phyloP scores from a whole-genome alignment of 345 rosid genomes.

The Pugionium dolabratum region DNA sequence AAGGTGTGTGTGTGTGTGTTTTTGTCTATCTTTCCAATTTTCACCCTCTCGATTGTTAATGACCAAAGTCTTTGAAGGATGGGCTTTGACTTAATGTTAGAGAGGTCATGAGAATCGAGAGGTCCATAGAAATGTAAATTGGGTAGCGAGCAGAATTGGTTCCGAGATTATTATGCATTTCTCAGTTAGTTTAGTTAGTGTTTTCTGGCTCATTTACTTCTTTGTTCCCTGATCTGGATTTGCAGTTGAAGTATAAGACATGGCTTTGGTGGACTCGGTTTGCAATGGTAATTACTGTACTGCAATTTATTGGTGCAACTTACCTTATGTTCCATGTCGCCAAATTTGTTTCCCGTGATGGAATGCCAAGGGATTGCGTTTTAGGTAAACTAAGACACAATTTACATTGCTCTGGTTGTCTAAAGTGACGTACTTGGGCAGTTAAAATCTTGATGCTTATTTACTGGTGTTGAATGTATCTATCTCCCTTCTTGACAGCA shows the following conservation, averaged over 20 bases:
- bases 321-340: slow-evolving; percentile 58
- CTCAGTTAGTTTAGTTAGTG: not conserved
- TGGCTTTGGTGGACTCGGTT: slow-evolving; percentile 89
- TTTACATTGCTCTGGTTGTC: slow-evolving; percentile 13
- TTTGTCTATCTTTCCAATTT: not conserved
- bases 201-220: slow-evolving; percentile 15
- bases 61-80: slow-evolving; percentile 15
- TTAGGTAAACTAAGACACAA: slow-evolving; percentile 52
- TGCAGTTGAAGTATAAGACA: slow-evolving; percentile 69
- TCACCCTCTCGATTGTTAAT: slow-evolving; percentile 9
- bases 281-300: slow-evolving; percentile 53
- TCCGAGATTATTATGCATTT: not conserved
- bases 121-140: not conserved
- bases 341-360: slow-evolving; percentile 50
- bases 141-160: not conserved
- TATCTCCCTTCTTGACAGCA: not conserved
- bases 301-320: slow-evolving; percentile 66
- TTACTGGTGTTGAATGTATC: not conserved
- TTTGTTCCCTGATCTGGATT: not conserved
- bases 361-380: slow-evolving; percentile 49
- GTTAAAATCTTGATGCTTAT: not conserved
- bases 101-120: slow-evolving; percentile 4
- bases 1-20: slow-evolving; percentile 44
- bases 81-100: not conserved
- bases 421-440: slow-evolving; percentile 5